Evolutionary conservation across 345 rosid genomes (phyloP).

Genomic region (Pelargonium nanum): DNA sequence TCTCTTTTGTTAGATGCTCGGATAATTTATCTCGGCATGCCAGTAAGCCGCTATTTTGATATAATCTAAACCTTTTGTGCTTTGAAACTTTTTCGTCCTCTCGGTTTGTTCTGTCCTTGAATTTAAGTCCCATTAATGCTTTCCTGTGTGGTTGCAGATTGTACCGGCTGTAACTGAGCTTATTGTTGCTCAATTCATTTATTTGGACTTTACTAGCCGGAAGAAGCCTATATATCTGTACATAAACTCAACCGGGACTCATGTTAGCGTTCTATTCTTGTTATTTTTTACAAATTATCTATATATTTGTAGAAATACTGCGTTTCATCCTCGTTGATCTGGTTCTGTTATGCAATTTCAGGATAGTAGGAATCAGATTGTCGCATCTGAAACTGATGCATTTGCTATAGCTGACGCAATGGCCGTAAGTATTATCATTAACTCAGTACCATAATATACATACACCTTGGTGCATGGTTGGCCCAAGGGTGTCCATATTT

Average conservation of each 20-base stretch:
- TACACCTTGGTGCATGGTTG: neutral
- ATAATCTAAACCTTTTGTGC: neutral
- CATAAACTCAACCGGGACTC: constrained; percentile 80
- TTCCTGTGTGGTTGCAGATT: constrained; percentile 37
- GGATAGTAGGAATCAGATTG: constrained; percentile 81
- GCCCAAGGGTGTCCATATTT: too few relatives aligned
- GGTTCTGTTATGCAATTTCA: constrained; percentile 15
- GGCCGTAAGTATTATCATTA: constrained; percentile 42
- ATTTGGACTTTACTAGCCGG: constrained; percentile 55
- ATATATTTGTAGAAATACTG: neutral
- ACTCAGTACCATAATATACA: neutral
- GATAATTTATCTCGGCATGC: constrained; percentile 82
- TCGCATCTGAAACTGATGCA: constrained; percentile 90
- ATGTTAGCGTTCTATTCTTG: constrained; percentile 30
- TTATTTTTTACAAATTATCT: neutral
- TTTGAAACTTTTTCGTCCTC: neutral
- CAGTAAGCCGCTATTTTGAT: constrained; percentile 36
- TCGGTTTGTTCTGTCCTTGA: neutral
- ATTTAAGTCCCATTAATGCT: constrained; percentile 8
- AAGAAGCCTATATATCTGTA: constrained; percentile 72
- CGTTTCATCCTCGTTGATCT: constrained; percentile 4
- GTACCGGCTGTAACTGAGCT: constrained; percentile 87
- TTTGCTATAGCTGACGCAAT: constrained; percentile 81
- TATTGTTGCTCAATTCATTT: constrained; percentile 80
- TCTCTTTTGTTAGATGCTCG: constrained; percentile 85